Conservation (phyloP, 2,329 filamentous ascomycete genomes). For the Pestalotiopsis sp. region DNA sequence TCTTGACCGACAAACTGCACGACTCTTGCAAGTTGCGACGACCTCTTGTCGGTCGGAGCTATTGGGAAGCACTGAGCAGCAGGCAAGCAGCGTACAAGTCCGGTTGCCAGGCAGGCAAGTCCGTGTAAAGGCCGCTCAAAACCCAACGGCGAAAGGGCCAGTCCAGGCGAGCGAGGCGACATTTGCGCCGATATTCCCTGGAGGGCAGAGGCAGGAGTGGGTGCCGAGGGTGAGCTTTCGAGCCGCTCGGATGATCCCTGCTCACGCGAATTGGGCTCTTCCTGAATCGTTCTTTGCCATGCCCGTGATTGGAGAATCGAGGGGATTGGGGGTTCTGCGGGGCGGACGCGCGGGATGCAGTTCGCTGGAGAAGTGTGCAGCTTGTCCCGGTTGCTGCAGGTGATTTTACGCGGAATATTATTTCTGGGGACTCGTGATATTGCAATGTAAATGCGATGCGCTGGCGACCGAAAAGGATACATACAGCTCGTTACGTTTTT, state of each 20-base stretch:
- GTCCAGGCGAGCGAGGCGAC: neutral
- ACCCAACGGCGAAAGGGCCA: neutral
- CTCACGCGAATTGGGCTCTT: slow-evolving; percentile 4
- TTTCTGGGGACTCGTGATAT: slow-evolving; percentile 9
- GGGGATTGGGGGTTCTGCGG: slow-evolving; percentile 9
- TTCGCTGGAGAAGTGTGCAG: neutral
- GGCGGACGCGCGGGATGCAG: slow-evolving; percentile 10
- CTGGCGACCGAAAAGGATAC: neutral
- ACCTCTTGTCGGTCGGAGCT: neutral
- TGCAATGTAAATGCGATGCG: slow-evolving; percentile 3
- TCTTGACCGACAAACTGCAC: neutral
- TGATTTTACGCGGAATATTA: slow-evolving; percentile 7
- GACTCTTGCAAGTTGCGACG: neutral
- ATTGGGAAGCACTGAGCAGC: neutral
- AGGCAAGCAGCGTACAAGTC: neutral
- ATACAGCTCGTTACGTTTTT: neutral
- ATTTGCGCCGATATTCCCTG: neutral
- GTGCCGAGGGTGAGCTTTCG: neutral
- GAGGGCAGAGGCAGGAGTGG: neutral
- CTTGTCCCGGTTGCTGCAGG: slow-evolving; percentile 1
- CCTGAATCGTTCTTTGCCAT: slow-evolving; percentile 8
- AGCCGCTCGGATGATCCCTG: slow-evolving; percentile 7
- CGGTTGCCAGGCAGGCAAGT: neutral
- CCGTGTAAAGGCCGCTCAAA: slow-evolving; percentile 4
- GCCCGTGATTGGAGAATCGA: slow-evolving; percentile 9